Evolutionary conservation across 352 stramenopile genomes (phyloP).

Genomic region (Globisporangium canariense): DNA sequence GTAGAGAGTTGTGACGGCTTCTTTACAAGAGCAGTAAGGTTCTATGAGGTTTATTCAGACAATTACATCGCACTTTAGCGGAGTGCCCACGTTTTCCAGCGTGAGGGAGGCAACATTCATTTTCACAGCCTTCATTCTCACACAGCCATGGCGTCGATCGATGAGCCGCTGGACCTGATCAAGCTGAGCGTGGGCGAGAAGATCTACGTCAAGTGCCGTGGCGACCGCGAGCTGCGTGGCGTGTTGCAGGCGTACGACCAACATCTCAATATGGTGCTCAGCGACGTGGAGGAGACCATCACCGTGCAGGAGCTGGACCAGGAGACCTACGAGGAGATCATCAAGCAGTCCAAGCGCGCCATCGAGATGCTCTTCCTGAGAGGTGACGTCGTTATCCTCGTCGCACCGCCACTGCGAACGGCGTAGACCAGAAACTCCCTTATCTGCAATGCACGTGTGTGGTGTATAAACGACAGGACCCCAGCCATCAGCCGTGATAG

Average conservation of each 20-base stretch:
- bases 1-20: neutral
- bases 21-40: slow-evolving; percentile 22
- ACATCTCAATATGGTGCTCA: slow-evolving; percentile 99
- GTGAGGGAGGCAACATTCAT: neutral
- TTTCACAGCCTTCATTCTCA: neutral
- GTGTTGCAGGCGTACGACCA: slow-evolving; percentile 98
- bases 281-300: slow-evolving; percentile 98
- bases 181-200: slow-evolving; percentile 98
- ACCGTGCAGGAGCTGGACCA: slow-evolving; percentile 95
- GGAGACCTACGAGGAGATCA: slow-evolving; percentile 98
- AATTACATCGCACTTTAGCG: slow-evolving; percentile 7
- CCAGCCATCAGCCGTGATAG: neutral
- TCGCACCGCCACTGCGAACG: slow-evolving; percentile 95
- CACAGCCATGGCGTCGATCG: slow-evolving; percentile 75
- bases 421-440: slow-evolving; percentile 10
- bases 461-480: neutral
- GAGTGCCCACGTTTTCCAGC: neutral
- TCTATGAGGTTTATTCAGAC: slow-evolving; percentile 11
- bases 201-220: slow-evolving; percentile 99
- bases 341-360: slow-evolving; percentile 91
- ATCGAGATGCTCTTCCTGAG: slow-evolving; percentile 99
- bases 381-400: slow-evolving; percentile 98
- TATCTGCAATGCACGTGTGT: neutral
- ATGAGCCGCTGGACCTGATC: slow-evolving; percentile 98
- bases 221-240: slow-evolving; percentile 95